These are phyloP conservation scores for Argentina anserina DNA, from an alignment of 306 rosid species.

Conservation along the genomic window DNA sequence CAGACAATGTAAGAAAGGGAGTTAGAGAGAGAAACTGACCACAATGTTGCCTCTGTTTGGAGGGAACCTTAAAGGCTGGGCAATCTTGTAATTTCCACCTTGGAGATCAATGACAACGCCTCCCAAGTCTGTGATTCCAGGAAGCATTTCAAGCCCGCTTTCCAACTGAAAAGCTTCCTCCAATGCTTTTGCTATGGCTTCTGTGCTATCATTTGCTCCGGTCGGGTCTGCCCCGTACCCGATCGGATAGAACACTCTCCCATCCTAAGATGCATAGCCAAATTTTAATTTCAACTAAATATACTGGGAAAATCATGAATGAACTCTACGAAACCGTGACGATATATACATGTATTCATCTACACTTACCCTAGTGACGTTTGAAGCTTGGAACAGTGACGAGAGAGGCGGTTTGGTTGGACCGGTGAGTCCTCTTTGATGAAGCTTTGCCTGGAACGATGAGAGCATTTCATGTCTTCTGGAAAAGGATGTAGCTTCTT, in stretches of 20 bases:
- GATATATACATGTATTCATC: background rate
- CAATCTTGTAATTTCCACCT: constrained; percentile 58
- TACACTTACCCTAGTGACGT: constrained; percentile 28
- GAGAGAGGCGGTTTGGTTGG: background rate
- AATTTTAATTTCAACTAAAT: background rate
- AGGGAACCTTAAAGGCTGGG: constrained; percentile 52
- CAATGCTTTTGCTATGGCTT: constrained; percentile 38
- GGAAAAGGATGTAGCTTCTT: constrained; percentile 19
- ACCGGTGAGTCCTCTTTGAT: constrained; percentile 4
- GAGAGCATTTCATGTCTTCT: constrained; percentile 17
- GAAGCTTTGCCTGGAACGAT: constrained; percentile 22
- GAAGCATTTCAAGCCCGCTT: constrained; percentile 39
- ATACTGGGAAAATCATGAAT: background rate
- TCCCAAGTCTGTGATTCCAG: constrained; percentile 54
- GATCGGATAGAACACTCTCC: constrained; percentile 43
- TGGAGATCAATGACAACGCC: constrained; percentile 56
- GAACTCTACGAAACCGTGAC: background rate
- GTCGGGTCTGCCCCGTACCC: constrained; percentile 68
- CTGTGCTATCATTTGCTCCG: constrained; percentile 50
- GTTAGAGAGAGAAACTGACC: constrained; percentile 35
- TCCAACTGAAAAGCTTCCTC: constrained; percentile 37
- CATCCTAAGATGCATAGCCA: constrained; percentile 21
- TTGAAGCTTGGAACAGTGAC: constrained; percentile 27
- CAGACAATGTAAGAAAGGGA: background rate
- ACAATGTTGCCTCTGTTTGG: constrained; percentile 54